A percentile compares a stretch with the other conserved stretches of the same genome.
Conservation (phyloP, 1,139 yeast species). For the Taiozyma sp. region DNA sequence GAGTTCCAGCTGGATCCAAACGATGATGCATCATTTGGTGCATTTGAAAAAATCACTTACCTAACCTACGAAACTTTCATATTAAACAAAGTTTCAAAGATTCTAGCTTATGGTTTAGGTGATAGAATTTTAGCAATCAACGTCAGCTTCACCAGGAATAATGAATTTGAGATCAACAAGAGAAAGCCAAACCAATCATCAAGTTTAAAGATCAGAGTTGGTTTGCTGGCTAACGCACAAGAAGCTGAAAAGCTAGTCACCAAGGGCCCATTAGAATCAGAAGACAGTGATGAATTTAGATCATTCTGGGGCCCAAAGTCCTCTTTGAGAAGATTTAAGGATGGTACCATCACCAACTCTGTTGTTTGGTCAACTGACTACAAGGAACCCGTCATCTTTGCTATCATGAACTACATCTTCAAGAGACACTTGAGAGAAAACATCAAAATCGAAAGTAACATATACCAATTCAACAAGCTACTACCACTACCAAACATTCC, state of each 20-base stretch:
- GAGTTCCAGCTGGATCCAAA: slow-evolving; percentile 41
- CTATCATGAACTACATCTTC: slow-evolving; percentile 59
- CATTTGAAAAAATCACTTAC: slow-evolving; percentile 69
- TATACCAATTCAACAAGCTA: slow-evolving; percentile 40
- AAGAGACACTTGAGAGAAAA: slow-evolving; percentile 55
- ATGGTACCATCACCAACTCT: slow-evolving; percentile 84
- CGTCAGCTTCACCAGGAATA: slow-evolving; percentile 28
- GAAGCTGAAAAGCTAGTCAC: slow-evolving; percentile 79
- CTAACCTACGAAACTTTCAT: slow-evolving; percentile 65
- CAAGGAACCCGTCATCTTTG: slow-evolving; percentile 57
- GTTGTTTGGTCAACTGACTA: slow-evolving; percentile 75
- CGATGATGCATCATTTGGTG: slow-evolving; percentile 41
- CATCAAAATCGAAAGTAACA: slow-evolving; percentile 35
- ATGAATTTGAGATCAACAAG: slow-evolving; percentile 41
- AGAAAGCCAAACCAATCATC: slow-evolving; percentile 44
- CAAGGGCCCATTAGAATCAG: slow-evolving; percentile 74
- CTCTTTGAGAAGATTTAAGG: slow-evolving; percentile 83
- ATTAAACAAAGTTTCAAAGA: slow-evolving; percentile 51
- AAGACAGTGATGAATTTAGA: slow-evolving; percentile 59
- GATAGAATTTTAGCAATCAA: slow-evolving; percentile 48
- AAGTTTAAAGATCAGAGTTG: slow-evolving; percentile 38
- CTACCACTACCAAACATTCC: slow-evolving; percentile 61
- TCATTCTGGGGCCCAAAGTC: slow-evolving; percentile 87
- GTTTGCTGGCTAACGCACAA: slow-evolving; percentile 63
- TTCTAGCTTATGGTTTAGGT: slow-evolving; percentile 61